Percentiles rank a stretch among this genome's conserved stretches.
Evolutionary conservation across 148 eudicot genomes (phyloP).

Genomic region (Diospyros lotus): DNA sequence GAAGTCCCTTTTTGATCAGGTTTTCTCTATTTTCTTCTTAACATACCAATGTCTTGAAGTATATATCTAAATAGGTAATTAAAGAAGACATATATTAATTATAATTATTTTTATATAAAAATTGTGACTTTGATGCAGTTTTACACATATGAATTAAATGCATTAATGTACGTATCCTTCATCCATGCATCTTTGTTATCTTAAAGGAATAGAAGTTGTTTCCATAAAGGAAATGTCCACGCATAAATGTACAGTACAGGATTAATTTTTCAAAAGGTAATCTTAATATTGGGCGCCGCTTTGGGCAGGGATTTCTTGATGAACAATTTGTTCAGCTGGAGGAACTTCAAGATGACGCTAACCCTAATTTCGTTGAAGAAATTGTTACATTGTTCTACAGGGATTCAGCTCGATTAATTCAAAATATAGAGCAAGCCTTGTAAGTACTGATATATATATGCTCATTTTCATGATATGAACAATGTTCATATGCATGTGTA

Average conservation of each 20-base stretch:
- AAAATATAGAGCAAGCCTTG: slow-evolving; percentile 81
- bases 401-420: slow-evolving; percentile 68
- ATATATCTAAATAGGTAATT: too few relatives aligned
- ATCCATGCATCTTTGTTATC: too few relatives aligned
- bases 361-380: slow-evolving; percentile 93
- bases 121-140: too few relatives aligned
- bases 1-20: slow-evolving; percentile 93
- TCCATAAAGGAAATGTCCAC: too few relatives aligned
- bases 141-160: too few relatives aligned
- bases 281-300: not conserved
- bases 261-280: too few relatives aligned
- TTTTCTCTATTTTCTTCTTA: slow-evolving; percentile 11
- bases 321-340: slow-evolving; percentile 91
- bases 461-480: not conserved
- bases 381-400: slow-evolving; percentile 74
- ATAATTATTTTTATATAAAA: too few relatives aligned
- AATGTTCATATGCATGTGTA: not conserved
- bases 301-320: slow-evolving; percentile 68
- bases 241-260: too few relatives aligned
- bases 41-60: too few relatives aligned
- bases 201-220: too few relatives aligned
- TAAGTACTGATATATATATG: slow-evolving; percentile 22
- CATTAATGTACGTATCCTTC: too few relatives aligned
- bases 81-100: too few relatives aligned
- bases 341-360: slow-evolving; percentile 88